Evolutionary conservation across 257 asterid genomes (phyloP).

Genomic region (Ajuga chamaepitys): DNA sequence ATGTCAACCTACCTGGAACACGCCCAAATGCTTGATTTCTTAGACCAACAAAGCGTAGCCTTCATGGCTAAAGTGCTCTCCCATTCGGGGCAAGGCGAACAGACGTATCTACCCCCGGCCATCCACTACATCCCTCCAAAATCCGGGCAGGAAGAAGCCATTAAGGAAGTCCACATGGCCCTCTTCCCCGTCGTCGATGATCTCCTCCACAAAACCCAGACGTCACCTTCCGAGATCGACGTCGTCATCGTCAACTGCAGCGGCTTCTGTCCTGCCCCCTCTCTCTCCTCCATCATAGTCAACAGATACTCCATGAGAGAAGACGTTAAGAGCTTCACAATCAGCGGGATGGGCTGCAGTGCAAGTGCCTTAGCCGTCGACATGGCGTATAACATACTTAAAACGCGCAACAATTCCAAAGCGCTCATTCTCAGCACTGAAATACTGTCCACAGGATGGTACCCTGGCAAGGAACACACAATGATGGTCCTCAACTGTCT

Average conservation of each 20-base stretch:
- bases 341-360: constrained; percentile 93
- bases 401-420: constrained; percentile 31
- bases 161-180: constrained; percentile 40
- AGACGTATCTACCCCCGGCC: constrained; percentile 74
- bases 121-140: constrained; percentile 61
- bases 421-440: constrained; percentile 78
- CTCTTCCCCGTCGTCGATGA: constrained; percentile 56
- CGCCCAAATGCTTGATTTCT: constrained; percentile 38
- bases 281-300: constrained; percentile 53
- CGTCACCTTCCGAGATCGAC: constrained; percentile 42
- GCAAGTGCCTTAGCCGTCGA: constrained; percentile 72
- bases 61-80: constrained; percentile 60
- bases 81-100: constrained; percentile 59
- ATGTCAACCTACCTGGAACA: constrained; percentile 55
- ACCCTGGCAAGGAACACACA: constrained; percentile 49
- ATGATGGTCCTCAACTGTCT: constrained; percentile 69
- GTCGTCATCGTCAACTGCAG: constrained; percentile 81
- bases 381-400: constrained; percentile 48
- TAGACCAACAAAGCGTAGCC: constrained; percentile 37
- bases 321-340: constrained; percentile 52
- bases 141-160: constrained; percentile 54
- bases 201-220: constrained; percentile 42
- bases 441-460: constrained; percentile 79
- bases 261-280: constrained; percentile 79
- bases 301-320: constrained; percentile 45